Evolutionary conservation across 2,329 filamentous ascomycete species (phyloP).

Genomic region (Xylaria digitata): DNA sequence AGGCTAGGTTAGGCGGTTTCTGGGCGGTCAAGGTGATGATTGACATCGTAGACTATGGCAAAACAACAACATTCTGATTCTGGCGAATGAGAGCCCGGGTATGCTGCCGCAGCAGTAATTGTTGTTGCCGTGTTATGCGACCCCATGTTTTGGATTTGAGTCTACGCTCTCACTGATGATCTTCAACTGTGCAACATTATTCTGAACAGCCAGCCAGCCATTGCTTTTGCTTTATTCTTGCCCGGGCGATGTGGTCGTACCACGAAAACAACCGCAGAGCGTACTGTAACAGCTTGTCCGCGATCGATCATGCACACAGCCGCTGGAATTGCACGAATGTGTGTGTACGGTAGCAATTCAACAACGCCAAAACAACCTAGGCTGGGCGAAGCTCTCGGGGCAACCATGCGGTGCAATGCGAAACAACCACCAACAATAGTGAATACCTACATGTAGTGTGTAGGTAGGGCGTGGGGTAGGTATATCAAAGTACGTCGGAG

Average conservation of each 20-base stretch:
- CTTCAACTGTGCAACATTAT: slow-evolving; percentile 24
- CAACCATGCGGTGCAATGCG: slow-evolving; percentile 25
- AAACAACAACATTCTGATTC: slow-evolving; percentile 26
- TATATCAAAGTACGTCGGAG: slow-evolving; percentile 18
- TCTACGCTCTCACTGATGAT: slow-evolving; percentile 8
- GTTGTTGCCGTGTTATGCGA: slow-evolving; percentile 33
- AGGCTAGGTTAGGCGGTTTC: too few relatives aligned
- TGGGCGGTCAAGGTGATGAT: slow-evolving; percentile 40
- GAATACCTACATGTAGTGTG: too few relatives aligned
- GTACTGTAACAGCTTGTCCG: slow-evolving; percentile 20
- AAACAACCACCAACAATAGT: slow-evolving; percentile 8
- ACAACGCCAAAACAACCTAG: slow-evolving; percentile 16
- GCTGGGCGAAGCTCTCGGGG: slow-evolving; percentile 19
- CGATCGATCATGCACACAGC: slow-evolving; percentile 36
- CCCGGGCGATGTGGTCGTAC: slow-evolving; percentile 27
- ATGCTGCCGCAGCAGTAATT: slow-evolving; percentile 4
- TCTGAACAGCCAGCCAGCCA: slow-evolving; percentile 5
- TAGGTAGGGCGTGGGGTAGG: slow-evolving; percentile 9
- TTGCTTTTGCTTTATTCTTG: slow-evolving; percentile 19
- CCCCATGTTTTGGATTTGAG: slow-evolving; percentile 28
- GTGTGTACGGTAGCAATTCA: slow-evolving; percentile 19
- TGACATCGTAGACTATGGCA: slow-evolving; percentile 32
- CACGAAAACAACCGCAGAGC: slow-evolving; percentile 20
- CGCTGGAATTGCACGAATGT: slow-evolving; percentile 27
- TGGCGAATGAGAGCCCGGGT: slow-evolving; percentile 33